phyloP scores from a whole-genome alignment of 331 rosid genomes.

The Quercus phellos region DNA sequence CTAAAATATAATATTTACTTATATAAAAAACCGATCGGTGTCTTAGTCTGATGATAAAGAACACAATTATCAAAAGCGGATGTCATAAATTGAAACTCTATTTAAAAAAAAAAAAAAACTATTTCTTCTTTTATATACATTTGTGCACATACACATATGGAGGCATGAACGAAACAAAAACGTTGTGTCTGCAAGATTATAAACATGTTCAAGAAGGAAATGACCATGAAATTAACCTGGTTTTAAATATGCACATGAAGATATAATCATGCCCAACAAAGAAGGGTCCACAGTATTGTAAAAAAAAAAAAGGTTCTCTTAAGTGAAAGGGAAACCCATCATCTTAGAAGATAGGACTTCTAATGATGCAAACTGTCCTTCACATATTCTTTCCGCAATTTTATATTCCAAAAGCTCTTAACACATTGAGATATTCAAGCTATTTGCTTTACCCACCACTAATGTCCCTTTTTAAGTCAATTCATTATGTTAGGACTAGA shows the following conservation, averaged over 20 bases:
- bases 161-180: background rate
- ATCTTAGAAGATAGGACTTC: constrained; percentile 14
- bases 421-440: constrained; percentile 25
- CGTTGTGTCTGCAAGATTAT: background rate
- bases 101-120: too few relatives aligned
- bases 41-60: too few relatives aligned
- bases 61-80: accelerated
- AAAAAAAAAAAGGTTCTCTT: constrained; percentile 1
- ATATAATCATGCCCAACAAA: constrained; percentile 29
- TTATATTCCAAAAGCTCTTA: constrained; percentile 14
- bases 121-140: background rate
- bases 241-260: constrained; percentile 8
- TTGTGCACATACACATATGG: background rate
- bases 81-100: accelerated
- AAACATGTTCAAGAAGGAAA: background rate
- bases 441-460: constrained; percentile 29
- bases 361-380: constrained; percentile 32
- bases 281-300: constrained; percentile 30
- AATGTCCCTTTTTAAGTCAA: constrained; percentile 10
- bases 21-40: accelerated
- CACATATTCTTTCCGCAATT: constrained; percentile 19
- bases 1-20: accelerated
- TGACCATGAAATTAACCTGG: background rate
- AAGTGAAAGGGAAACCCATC: constrained; percentile 8
- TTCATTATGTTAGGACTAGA: background rate